Evolutionary conservation across 169 alveolate genomes (phyloP).

Genomic region (Plasmodium berghei): DNA sequence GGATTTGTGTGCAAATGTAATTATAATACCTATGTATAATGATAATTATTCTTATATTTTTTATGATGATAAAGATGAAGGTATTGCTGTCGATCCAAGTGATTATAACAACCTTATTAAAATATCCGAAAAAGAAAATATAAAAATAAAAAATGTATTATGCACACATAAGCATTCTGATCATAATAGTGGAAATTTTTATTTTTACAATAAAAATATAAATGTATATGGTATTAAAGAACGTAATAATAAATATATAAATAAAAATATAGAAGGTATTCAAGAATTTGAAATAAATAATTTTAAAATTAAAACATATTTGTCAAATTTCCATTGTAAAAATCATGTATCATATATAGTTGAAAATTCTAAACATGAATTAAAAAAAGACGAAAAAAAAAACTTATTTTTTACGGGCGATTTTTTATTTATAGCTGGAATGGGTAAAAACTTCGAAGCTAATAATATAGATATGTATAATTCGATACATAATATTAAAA

Average conservation of each 20-base stretch:
- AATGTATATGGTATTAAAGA: conserved; percentile 71
- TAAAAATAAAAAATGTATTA: conserved; percentile 40
- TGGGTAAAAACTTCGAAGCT: conserved; percentile 66
- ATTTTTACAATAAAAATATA: conserved; percentile 32
- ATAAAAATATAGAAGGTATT: conserved; percentile 24
- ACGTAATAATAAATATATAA: conserved; percentile 37
- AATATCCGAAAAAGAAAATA: conserved; percentile 44
- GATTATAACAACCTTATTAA: conserved; percentile 34
- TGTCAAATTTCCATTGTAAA: conserved; percentile 62
- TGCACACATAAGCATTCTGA: conserved; percentile 73
- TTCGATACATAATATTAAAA: conserved; percentile 28
- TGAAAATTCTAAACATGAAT: conserved; percentile 7
- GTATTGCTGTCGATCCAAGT: conserved; percentile 60
- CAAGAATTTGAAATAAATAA: conserved; percentile 33
- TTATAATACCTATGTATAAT: conserved; percentile 42
- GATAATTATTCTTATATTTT: conserved; percentile 59
- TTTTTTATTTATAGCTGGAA: conserved; percentile 60
- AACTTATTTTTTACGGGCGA: conserved; percentile 63
- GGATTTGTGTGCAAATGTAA: conserved; percentile 30
- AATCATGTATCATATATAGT: conserved; percentile 54
- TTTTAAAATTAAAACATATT: conserved; percentile 47
- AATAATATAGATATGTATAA: conserved; percentile 36
- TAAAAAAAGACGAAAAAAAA: conserved; percentile 8
- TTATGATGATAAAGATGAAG: conserved; percentile 59
- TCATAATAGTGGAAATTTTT: conserved; percentile 55